Percentiles rank a stretch among this genome's conserved stretches.
Evolutionary conservation across 176 grass and related monocot genomes (phyloP).

Genomic region (Chrysopogon serrulatus): DNA sequence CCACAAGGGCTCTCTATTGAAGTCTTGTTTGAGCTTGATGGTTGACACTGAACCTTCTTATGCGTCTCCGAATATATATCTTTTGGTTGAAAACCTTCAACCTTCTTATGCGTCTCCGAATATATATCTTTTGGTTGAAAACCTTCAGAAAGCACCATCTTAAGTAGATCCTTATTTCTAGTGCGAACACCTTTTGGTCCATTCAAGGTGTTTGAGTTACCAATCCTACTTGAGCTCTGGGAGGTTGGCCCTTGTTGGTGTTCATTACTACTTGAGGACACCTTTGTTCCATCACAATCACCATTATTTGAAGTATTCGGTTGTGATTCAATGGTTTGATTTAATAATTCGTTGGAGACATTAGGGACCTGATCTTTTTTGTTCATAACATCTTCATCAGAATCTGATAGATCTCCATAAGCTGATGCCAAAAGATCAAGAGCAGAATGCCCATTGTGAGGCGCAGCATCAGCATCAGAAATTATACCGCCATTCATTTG

Average conservation of each 20-base stretch:
- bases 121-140: constrained; percentile 41
- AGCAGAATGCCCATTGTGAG: constrained; percentile 51
- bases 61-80: constrained; percentile 27
- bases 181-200: constrained; percentile 35
- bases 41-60: constrained; percentile 43
- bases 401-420: constrained; percentile 56
- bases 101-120: constrained; percentile 25
- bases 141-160: constrained; percentile 48
- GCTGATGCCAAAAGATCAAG: constrained; percentile 80
- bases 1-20: neutral
- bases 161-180: constrained; percentile 50
- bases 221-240: constrained; percentile 25
- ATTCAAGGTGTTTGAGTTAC: constrained; percentile 32
- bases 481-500: constrained; percentile 19
- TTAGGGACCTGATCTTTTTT: constrained; percentile 7
- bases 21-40: constrained; percentile 33
- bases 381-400: constrained; percentile 49
- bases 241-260: constrained; percentile 22
- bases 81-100: constrained; percentile 47
- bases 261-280: constrained; percentile 24
- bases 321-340: constrained; percentile 9
- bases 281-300: neutral
- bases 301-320: constrained; percentile 23
- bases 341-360: constrained; percentile 16
- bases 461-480: constrained; percentile 50